Base-by-base conservation (phyloP, 164 flowering plant genomes). In the Paratinospora sagittata region DNA sequence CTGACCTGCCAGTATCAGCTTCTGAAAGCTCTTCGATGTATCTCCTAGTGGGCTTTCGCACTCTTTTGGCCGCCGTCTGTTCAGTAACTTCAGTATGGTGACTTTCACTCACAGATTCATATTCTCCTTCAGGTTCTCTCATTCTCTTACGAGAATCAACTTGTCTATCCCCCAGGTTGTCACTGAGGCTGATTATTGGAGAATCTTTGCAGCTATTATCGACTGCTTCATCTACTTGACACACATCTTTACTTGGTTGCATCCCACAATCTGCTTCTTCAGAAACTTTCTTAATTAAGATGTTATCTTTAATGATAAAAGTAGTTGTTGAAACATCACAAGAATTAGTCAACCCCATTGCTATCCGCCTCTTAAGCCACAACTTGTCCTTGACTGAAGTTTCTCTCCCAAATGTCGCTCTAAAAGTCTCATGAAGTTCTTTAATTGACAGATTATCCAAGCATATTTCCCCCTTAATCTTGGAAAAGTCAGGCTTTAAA, bases 21-120 rank as follows among this genome's bases (percentile, higher is more conserved):
- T 90, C 97, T 34, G 98, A 91, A 72, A 88, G 85, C 81, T 94
- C 97, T 85, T 95, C 97, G 79, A 95, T 92, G 73, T 91, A 95
- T 73, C 99, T 80, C 76, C 68, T 90, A 9, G 99, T 95, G 24
- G 99, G 99, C 81, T 90, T 95, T 69, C 99, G 78, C 66, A 85
- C 81, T 87, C 99, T 88, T 80, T 92, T 95, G 27, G 79, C 82
- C 43, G 80, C 86, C 72, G 77, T 75, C 24, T 85, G 78, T 41
- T 87, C 94, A 24, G 19, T 49, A 8, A 84, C 75, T 41, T 87
- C 96, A 19, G 21, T 49, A 12, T 67, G 74, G 45, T 69, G 69
- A 78, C 80, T 89, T 70, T 85, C 89, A 79, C 70, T 67, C 67
- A 45, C 73, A 81, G 24, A 57, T 68, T 75, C 76, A 75, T 70